phyloP scores from a whole-genome alignment of 1,139 yeast species.

The Yamadazyma sp. region DNA sequence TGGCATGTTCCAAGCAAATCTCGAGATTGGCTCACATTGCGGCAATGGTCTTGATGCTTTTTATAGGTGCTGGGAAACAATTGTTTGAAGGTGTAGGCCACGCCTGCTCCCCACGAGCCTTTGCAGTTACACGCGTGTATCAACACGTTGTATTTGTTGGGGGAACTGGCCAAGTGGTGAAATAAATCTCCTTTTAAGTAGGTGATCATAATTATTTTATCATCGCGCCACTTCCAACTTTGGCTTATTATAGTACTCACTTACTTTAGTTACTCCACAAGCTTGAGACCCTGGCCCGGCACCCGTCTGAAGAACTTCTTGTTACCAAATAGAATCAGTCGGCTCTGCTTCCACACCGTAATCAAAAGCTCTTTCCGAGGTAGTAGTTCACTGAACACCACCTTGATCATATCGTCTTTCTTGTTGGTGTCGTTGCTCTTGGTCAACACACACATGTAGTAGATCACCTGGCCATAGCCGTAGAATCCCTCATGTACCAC shows the following conservation, averaged over 20 bases:
- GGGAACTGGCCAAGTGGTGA: conserved; percentile 24
- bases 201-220: conserved; percentile 6
- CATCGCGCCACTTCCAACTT: neutral
- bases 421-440: conserved; percentile 25
- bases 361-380: conserved; percentile 46
- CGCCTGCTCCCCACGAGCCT: conserved; percentile 87
- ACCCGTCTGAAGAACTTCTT: conserved; percentile 42
- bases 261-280: conserved; percentile 10
- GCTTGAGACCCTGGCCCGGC: conserved; percentile 40
- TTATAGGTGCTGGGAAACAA: conserved; percentile 54
- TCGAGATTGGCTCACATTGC: conserved; percentile 22
- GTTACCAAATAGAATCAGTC: conserved; percentile 39
- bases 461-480: conserved; percentile 59
- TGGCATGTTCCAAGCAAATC: conserved; percentile 55
- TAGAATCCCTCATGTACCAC: conserved; percentile 70
- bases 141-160: conserved; percentile 34
- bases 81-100: conserved; percentile 54
- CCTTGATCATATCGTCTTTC: conserved; percentile 35
- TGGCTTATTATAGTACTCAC: too few species aligned
- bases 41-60: conserved; percentile 51
- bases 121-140: conserved; percentile 80
- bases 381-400: conserved; percentile 50
- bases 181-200: conserved; percentile 66
- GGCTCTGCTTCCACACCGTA: conserved; percentile 39
- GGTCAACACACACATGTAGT: conserved; percentile 58